These are phyloP conservation scores for Aspergillus sp. DNA, from an alignment of 2,329 filamentous ascomycete genomes.

Conservation along the genomic window DNA sequence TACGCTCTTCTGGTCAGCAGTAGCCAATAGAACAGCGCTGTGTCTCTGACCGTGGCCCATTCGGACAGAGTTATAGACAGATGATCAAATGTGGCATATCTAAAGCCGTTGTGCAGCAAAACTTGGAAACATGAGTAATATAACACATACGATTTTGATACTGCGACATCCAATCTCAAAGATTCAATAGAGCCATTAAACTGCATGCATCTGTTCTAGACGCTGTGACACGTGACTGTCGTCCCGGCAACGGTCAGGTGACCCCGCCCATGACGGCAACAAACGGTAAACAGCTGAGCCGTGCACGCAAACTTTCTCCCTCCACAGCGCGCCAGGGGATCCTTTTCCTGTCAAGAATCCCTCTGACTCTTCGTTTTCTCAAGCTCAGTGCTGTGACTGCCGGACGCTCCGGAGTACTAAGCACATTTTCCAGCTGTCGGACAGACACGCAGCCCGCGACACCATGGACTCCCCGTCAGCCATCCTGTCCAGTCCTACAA, in stretches of 20 bases:
- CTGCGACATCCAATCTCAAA: too few relatives aligned
- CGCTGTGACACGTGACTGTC: slow-evolving; percentile 3
- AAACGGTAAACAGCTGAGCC: slow-evolving; percentile 11
- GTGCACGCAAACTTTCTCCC: background rate
- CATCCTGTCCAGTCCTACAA: slow-evolving; percentile 25
- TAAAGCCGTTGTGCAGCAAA: too few relatives aligned
- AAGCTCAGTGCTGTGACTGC: background rate
- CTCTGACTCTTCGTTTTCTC: background rate
- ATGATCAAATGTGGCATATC: too few relatives aligned
- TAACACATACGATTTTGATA: too few relatives aligned
- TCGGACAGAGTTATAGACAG: background rate
- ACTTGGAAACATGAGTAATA: too few relatives aligned
- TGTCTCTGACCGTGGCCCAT: background rate
- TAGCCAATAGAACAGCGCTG: background rate
- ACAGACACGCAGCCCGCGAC: slow-evolving; percentile 5
- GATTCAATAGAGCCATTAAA: too few relatives aligned
- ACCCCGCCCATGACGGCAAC: slow-evolving; percentile 14
- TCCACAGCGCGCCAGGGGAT: background rate
- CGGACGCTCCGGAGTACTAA: background rate
- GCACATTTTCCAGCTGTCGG: background rate
- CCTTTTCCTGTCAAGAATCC: background rate
- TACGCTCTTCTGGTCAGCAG: background rate
- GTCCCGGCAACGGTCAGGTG: slow-evolving; percentile 29
- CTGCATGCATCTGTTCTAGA: background rate
- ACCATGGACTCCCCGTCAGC: slow-evolving; percentile 31